These are phyloP conservation scores for Dimocarpus longan DNA, from an alignment of 345 rosid genomes.

Conservation along the genomic window DNA sequence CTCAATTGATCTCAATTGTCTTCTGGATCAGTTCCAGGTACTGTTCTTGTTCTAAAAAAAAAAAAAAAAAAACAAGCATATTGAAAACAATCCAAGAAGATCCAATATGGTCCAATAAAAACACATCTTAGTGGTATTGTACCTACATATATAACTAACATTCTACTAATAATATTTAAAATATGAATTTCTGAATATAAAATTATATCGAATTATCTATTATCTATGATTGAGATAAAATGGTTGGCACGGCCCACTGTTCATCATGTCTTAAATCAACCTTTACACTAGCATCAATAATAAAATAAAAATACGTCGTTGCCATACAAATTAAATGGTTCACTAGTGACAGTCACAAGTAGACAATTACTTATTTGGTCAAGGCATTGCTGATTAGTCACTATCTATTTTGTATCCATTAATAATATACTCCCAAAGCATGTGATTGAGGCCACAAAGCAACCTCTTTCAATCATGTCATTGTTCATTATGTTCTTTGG, in stretches of 20 bases:
- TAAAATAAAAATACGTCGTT: no score
- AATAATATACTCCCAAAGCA: conserved; percentile 12
- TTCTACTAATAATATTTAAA: no score
- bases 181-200: no score
- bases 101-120: background rate
- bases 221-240: background rate
- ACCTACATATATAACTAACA: background rate
- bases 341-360: background rate
- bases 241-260: background rate
- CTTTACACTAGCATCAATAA: no score
- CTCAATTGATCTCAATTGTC: no score
- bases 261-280: background rate
- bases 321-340: no score
- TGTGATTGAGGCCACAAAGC: conserved; percentile 13
- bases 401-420: background rate
- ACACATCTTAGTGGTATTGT: background rate
- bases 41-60: no score
- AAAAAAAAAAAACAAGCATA: background rate
- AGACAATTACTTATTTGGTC: background rate
- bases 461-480: background rate
- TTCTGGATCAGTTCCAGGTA: no score
- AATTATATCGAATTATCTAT: background rate
- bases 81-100: background rate
- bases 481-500: background rate
- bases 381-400: background rate